Conservation (phyloP, 1,139 yeast genomes). For the Suhomyces panamericanus region DNA sequence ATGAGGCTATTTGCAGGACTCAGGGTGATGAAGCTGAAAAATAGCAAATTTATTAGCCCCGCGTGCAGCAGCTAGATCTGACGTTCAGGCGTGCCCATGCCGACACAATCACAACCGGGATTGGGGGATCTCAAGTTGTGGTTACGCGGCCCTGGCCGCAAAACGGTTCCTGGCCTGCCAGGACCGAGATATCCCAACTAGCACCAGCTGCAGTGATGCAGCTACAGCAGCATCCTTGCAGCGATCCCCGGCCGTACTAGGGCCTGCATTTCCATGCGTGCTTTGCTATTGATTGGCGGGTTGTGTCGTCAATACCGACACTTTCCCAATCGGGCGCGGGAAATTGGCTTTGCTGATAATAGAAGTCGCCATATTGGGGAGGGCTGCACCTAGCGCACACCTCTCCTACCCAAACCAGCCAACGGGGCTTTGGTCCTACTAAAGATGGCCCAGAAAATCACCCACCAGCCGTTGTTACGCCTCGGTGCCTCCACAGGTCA, state of each 20-base stretch:
- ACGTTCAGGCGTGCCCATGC: constrained; percentile 1
- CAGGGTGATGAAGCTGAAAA: neutral
- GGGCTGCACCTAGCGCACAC: neutral
- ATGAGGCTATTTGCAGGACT: neutral
- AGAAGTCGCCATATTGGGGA: neutral
- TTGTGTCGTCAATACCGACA: neutral
- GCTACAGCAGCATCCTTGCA: too few relatives aligned
- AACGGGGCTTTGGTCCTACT: neutral
- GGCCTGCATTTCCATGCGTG: too few relatives aligned
- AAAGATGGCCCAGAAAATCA: neutral
- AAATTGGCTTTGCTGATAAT: neutral
- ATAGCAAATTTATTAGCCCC: neutral
- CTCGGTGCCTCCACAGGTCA: neutral
- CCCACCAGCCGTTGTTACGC: neutral
- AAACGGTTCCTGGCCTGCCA: too few relatives aligned
- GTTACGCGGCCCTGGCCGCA: neutral
- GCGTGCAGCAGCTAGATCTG: constrained; percentile 1
- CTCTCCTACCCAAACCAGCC: neutral
- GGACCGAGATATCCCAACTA: too few relatives aligned
- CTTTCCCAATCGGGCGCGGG: constrained; percentile 1
- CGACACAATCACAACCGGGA: neutral
- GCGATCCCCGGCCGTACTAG: too few relatives aligned
- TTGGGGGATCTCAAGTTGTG: neutral
- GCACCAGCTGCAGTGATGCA: too few relatives aligned
- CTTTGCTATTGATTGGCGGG: neutral